A percentile compares a stretch with the other conserved stretches of the same genome.
phyloP scores from a whole-genome alignment of 257 asterid genomes.

The Asclepias syriaca region DNA sequence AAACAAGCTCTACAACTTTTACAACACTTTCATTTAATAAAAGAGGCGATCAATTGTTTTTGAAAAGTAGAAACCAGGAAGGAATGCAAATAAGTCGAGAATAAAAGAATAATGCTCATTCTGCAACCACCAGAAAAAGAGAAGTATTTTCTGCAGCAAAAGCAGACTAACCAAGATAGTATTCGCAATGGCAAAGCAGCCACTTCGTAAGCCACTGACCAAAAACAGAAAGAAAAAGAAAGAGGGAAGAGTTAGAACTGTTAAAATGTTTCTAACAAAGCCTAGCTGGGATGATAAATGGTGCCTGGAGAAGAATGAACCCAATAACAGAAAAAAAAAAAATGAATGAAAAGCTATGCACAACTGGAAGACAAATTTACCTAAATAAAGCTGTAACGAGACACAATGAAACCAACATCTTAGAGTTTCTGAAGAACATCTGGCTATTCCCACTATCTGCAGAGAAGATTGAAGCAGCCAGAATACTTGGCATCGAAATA shows the following conservation, averaged over 20 bases:
- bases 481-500: slow-evolving; percentile 77
- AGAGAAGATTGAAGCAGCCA: slow-evolving; percentile 86
- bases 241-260: neutral
- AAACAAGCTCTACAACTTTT: neutral
- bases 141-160: neutral
- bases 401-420: slow-evolving; percentile 52
- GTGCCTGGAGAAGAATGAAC: neutral
- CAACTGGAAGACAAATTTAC: slow-evolving; percentile 28
- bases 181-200: slow-evolving; percentile 83
- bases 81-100: neutral
- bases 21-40: neutral
- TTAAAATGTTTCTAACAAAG: neutral
- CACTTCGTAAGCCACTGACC: slow-evolving; percentile 75
- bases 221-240: neutral
- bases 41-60: neutral
- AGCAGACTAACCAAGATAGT: slow-evolving; percentile 77
- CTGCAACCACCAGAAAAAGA: neutral
- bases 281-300: neutral
- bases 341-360: neutral
- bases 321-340: neutral
- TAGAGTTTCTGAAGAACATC: slow-evolving; percentile 68
- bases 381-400: slow-evolving; percentile 82
- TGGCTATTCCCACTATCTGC: slow-evolving; percentile 64
- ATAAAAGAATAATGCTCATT: neutral
- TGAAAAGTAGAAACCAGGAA: neutral